Conservation (phyloP, 768 basidiomycete genomes). For the Pilatotrama ljubarskyi region DNA sequence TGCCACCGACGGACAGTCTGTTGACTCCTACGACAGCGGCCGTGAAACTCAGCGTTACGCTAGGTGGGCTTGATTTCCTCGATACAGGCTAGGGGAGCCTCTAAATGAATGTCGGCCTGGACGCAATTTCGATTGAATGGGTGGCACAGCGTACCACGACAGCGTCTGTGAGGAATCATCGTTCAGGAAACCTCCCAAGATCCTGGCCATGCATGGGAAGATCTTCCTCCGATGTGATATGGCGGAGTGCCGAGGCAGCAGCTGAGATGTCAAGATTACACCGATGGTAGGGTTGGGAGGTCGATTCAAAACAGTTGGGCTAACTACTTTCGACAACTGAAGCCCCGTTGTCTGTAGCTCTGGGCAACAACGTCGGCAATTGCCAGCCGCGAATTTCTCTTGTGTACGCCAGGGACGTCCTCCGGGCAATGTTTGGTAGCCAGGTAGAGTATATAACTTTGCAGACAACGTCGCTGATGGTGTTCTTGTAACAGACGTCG, state of each 20-base stretch:
- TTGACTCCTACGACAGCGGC: background rate
- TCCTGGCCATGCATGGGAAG: background rate
- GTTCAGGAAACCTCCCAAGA: background rate
- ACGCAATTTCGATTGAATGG: background rate
- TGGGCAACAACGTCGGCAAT: background rate
- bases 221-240: background rate
- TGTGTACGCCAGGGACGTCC: background rate
- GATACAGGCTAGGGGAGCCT: background rate
- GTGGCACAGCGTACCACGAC: slow-evolving; percentile 6
- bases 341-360: background rate
- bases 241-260: background rate
- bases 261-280: background rate
- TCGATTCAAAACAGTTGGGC: background rate
- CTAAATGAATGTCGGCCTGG: background rate
- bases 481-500: background rate
- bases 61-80: background rate
- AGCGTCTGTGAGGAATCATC: background rate
- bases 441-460: slow-evolving; percentile 12
- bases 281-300: slow-evolving; percentile 1
- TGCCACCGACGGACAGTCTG: background rate
- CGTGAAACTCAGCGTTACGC: background rate
- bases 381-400: background rate
- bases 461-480: background rate
- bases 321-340: slow-evolving; percentile 1
- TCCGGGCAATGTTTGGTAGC: slow-evolving; percentile 11